Percentiles rank a stretch among this genome's conserved stretches.
phyloP scores from a whole-genome alignment of 805 yeast species.

The Barnettozyma salicaria region DNA sequence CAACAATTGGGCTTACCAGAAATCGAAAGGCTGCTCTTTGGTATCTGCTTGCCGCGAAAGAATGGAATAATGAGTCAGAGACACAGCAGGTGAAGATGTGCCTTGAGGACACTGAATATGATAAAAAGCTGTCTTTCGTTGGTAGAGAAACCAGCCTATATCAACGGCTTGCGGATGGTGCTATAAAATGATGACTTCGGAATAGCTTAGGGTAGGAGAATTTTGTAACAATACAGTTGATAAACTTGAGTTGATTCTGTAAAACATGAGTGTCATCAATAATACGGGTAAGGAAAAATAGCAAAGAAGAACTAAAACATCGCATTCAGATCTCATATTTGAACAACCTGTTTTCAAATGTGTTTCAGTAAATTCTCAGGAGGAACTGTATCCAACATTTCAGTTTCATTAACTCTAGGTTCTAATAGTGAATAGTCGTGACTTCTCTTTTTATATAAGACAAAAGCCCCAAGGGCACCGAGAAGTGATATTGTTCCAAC shows the following conservation, averaged over 20 bases:
- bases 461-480: slow-evolving; percentile 36
- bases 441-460: slow-evolving; percentile 32
- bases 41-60: slow-evolving; percentile 66
- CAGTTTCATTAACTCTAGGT: slow-evolving; percentile 54
- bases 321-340: not conserved
- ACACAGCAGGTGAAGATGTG: slow-evolving; percentile 28
- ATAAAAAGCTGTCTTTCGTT: slow-evolving; percentile 15
- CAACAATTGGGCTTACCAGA: slow-evolving; percentile 51
- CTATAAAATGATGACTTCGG: not conserved
- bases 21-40: slow-evolving; percentile 72
- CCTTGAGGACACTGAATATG: slow-evolving; percentile 28
- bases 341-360: too few relatives aligned
- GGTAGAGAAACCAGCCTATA: slow-evolving; percentile 21
- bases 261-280: too few relatives aligned
- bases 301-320: slow-evolving; percentile 1
- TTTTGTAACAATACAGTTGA: not conserved
- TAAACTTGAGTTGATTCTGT: too few relatives aligned
- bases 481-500: slow-evolving; percentile 40
- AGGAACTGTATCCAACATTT: slow-evolving; percentile 57
- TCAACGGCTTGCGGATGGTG: slow-evolving; percentile 4
- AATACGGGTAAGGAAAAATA: slow-evolving; percentile 4
- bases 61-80: slow-evolving; percentile 43
- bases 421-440: slow-evolving; percentile 41
- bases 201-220: not conserved
- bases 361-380: slow-evolving; percentile 46